Conservation (phyloP, 176 grass and related monocot species). For the Lolium multiflorum region DNA sequence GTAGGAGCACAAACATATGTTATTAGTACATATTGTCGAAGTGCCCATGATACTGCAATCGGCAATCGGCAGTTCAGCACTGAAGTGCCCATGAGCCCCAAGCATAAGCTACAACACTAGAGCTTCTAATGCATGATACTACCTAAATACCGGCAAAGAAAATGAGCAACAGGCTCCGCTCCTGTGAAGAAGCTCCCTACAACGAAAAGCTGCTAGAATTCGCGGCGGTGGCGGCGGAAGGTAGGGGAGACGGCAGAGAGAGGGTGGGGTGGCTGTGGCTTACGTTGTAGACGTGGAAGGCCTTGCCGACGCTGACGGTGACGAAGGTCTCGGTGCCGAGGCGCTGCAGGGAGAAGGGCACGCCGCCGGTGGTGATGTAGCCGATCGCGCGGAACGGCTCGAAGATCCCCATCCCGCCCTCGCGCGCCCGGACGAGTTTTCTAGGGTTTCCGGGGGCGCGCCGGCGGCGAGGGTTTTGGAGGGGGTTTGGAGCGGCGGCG, state of each 20-base stretch:
- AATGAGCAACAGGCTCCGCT: background rate
- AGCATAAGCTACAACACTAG: background rate
- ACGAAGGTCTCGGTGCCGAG: conserved; percentile 94
- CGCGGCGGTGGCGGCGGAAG: background rate
- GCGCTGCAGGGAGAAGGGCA: conserved; percentile 92
- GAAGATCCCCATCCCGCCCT: conserved; percentile 78
- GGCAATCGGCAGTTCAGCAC: background rate
- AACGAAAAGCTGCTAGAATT: background rate
- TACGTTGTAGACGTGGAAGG: conserved; percentile 95
- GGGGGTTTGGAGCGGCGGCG: conserved; percentile 54
- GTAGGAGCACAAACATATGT: conserved; percentile 20
- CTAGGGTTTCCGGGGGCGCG: background rate
- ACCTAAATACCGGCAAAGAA: background rate
- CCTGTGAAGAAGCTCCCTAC: background rate
- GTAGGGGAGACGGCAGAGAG: background rate
- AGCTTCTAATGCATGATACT: background rate
- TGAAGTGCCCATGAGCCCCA: background rate
- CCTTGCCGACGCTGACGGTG: conserved; percentile 88
- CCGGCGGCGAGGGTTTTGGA: conserved; percentile 61
- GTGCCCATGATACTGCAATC: no score
- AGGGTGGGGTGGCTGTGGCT: background rate
- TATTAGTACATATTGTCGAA: no score
- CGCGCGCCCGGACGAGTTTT: background rate
- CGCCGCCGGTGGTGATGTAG: conserved; percentile 74
- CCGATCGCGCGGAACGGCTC: conserved; percentile 94